Conservation (phyloP, 2,329 filamentous ascomycete species). For the Aspergillus pseudoviridinutans region DNA sequence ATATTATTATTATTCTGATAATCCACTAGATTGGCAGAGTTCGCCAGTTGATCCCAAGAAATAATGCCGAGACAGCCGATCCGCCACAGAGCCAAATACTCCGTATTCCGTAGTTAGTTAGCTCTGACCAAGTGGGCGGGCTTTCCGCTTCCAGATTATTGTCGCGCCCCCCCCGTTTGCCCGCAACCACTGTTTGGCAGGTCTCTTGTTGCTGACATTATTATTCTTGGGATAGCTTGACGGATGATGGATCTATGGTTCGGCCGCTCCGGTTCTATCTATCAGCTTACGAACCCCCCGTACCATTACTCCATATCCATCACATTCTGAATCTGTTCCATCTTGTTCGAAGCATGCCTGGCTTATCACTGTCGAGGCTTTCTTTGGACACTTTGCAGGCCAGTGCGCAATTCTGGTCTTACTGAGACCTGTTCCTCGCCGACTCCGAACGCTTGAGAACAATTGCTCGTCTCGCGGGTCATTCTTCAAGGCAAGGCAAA, state of each 20-base stretch:
- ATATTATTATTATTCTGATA: not conserved
- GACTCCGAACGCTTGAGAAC: constrained; percentile 2
- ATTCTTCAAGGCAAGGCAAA: not conserved
- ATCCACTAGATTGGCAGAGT: not conserved
- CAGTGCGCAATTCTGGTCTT: constrained; percentile 16
- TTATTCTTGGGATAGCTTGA: not conserved
- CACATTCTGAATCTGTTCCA: constrained; percentile 2
- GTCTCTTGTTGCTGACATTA: constrained; percentile 8
- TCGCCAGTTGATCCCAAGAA: not conserved
- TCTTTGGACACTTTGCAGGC: constrained; percentile 9
- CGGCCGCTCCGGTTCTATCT: constrained; percentile 6
- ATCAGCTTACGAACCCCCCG: not conserved
- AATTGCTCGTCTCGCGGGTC: not conserved
- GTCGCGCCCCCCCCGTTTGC: not conserved
- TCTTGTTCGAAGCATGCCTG: constrained; percentile 15
- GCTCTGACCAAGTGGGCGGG: constrained; percentile 7
- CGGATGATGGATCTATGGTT: constrained; percentile 7
- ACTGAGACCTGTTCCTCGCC: constrained; percentile 19
- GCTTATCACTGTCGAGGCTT: constrained; percentile 9
- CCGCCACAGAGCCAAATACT: constrained; percentile 2
- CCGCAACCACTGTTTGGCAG: constrained; percentile 1
- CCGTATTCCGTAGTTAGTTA: constrained; percentile 1
- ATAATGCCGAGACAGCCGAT: constrained; percentile 16
- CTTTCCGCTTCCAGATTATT: constrained; percentile 17
- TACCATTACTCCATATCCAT: not conserved